Percentiles rank a stretch among this genome's conserved stretches.
phyloP scores from a whole-genome alignment of 2,329 filamentous ascomycete genomes.

The Pseudocercospora pini-densiflorae region DNA sequence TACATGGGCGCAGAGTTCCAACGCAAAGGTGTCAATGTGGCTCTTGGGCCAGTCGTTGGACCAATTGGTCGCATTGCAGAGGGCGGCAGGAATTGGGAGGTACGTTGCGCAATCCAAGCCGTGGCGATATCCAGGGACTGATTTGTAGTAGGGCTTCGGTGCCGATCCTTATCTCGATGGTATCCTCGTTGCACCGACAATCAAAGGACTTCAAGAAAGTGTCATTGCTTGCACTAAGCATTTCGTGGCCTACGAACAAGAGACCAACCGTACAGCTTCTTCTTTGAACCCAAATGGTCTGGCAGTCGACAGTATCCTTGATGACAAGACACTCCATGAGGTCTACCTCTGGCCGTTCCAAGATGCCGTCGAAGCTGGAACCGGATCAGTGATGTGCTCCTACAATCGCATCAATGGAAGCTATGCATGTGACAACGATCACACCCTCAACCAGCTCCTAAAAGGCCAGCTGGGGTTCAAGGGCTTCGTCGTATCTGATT shows the following conservation, averaged over 20 bases:
- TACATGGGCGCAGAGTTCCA: conserved; percentile 41
- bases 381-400: conserved; percentile 67
- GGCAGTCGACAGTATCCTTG: conserved; percentile 41
- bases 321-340: conserved; percentile 61
- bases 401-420: conserved; percentile 74
- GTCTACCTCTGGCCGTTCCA: conserved; percentile 49
- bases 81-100: conserved; percentile 38
- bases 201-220: conserved; percentile 39
- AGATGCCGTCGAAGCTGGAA: conserved; percentile 54
- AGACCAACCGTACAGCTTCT: conserved; percentile 1
- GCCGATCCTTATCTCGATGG: conserved; percentile 37
- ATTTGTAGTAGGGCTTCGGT: conserved; percentile 24
- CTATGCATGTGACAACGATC: conserved; percentile 69
- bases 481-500: conserved; percentile 54
- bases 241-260: conserved; percentile 35
- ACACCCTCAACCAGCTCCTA: conserved; percentile 63
- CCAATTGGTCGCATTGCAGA: conserved; percentile 35
- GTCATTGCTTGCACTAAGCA: conserved; percentile 46
- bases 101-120: neutral
- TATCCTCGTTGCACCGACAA: conserved; percentile 30
- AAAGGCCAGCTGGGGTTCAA: conserved; percentile 60
- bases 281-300: neutral
- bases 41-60: conserved; percentile 37
- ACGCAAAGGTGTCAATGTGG: conserved; percentile 36
- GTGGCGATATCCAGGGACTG: neutral